phyloP scores from a whole-genome alignment of 306 rosid genomes.

The Canavalia ensiformis region DNA sequence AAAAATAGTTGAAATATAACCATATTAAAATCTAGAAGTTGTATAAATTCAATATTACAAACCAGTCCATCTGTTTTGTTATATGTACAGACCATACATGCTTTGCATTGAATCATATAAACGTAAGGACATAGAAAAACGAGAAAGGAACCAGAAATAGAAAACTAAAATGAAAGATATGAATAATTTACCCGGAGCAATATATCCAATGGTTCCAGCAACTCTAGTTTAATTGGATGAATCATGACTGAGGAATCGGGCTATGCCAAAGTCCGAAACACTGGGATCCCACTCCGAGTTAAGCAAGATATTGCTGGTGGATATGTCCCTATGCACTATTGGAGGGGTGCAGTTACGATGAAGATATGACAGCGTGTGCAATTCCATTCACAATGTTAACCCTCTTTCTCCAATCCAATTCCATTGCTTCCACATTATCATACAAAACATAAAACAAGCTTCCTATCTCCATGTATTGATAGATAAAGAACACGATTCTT shows the following conservation, averaged over 20 bases:
- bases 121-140: not conserved
- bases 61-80: not conserved
- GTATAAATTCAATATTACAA: not conserved
- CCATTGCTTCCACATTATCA: slow-evolving; percentile 3
- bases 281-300: slow-evolving; percentile 14
- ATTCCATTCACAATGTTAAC: slow-evolving; percentile 27
- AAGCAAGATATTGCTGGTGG: slow-evolving; percentile 9
- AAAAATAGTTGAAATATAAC: not conserved
- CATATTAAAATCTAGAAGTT: not conserved
- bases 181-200: slow-evolving; percentile 35
- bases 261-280: slow-evolving; percentile 27
- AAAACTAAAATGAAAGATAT: too few species aligned
- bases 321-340: slow-evolving; percentile 41
- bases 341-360: slow-evolving; percentile 29
- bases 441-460: slow-evolving; percentile 37
- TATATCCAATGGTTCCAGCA: slow-evolving; percentile 46
- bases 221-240: slow-evolving; percentile 39
- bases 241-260: slow-evolving; percentile 11
- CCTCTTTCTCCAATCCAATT: slow-evolving; percentile 41
- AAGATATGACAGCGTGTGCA: slow-evolving; percentile 44
- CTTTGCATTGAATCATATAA: not conserved
- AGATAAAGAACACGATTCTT: slow-evolving; percentile 40
- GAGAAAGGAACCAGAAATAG: not conserved
- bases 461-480: slow-evolving; percentile 35
- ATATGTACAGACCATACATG: not conserved